Percentiles rank a stretch among this genome's conserved stretches.
phyloP scores from a whole-genome alignment of 805 yeast species.

The Kuraishia cidri region DNA sequence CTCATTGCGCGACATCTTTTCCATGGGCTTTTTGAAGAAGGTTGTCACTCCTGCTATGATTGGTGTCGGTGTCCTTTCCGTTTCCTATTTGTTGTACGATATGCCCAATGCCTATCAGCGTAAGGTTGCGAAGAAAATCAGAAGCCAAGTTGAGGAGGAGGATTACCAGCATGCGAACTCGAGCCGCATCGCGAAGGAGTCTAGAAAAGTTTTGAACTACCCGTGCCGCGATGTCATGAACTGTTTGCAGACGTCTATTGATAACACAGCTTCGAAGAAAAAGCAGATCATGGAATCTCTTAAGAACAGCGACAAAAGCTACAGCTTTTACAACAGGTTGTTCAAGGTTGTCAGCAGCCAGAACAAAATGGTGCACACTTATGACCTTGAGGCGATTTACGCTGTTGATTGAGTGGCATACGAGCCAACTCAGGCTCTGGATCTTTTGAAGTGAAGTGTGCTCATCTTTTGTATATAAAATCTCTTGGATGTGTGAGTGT shows the following conservation, averaged over 20 bases:
- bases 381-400: constrained; percentile 1
- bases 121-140: constrained; percentile 68
- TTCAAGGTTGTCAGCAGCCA: constrained; percentile 34
- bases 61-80: constrained; percentile 40
- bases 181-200: constrained; percentile 71
- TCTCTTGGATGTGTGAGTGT: too few relatives aligned
- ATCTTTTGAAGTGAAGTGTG: background rate
- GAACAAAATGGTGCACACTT: constrained; percentile 6
- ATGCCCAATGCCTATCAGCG: constrained; percentile 86
- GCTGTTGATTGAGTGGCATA: constrained; percentile 1
- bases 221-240: constrained; percentile 80
- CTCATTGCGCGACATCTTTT: constrained; percentile 24
- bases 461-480: background rate
- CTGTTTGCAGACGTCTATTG: constrained; percentile 58
- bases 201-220: constrained; percentile 67
- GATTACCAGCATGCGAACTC: constrained; percentile 81
- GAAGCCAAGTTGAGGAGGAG: constrained; percentile 45
- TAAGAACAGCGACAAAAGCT: constrained; percentile 46
- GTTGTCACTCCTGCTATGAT: constrained; percentile 46
- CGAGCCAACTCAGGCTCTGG: too few relatives aligned
- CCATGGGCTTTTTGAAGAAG: constrained; percentile 28
- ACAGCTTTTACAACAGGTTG: constrained; percentile 43
- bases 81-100: constrained; percentile 63
- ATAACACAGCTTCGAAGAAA: constrained; percentile 49
- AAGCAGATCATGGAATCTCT: constrained; percentile 43